Conservation (phyloP, 2,329 filamentous ascomycete genomes). For the Fusarium pseudonygamai region DNA sequence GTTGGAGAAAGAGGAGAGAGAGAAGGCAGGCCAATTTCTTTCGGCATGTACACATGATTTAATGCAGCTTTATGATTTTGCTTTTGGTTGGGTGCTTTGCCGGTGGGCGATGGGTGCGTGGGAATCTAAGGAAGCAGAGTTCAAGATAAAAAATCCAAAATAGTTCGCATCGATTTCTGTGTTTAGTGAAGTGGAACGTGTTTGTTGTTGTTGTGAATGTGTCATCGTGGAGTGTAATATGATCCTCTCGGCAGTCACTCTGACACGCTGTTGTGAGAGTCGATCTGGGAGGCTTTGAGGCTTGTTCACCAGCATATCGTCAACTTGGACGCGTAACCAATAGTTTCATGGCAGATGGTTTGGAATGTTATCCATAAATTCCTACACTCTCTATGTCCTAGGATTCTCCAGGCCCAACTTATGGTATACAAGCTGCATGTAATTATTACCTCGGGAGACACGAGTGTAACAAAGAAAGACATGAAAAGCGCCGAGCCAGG, state of each 20-base stretch:
- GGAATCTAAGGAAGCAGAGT: conserved; percentile 7
- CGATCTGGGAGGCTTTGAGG: neutral
- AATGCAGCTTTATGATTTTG: conserved; percentile 19
- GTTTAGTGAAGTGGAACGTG: conserved; percentile 9
- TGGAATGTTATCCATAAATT: neutral
- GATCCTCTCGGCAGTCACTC: neutral
- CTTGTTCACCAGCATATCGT: neutral
- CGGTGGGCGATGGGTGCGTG: conserved; percentile 14
- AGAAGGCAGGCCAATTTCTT: neutral
- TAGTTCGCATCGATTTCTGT: conserved; percentile 15
- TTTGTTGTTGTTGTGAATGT: conserved; percentile 2
- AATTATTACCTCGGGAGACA: conserved; percentile 1
- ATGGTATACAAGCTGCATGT: neutral
- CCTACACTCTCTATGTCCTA: neutral
- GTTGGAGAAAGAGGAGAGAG: neutral
- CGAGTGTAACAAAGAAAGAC: conserved; percentile 19
- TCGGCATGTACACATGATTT: conserved; percentile 27
- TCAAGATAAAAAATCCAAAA: conserved; percentile 25
- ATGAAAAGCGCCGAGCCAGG: conserved; percentile 30
- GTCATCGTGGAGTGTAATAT: neutral
- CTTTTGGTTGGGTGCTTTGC: conserved; percentile 24
- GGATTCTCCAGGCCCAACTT: neutral
- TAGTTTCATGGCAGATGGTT: neutral
- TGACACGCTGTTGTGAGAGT: no score
- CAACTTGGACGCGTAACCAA: neutral